Evolutionary conservation across 495 filamentous ascomycete species (phyloP).

Genomic region (Daldinia bambusicola): DNA sequence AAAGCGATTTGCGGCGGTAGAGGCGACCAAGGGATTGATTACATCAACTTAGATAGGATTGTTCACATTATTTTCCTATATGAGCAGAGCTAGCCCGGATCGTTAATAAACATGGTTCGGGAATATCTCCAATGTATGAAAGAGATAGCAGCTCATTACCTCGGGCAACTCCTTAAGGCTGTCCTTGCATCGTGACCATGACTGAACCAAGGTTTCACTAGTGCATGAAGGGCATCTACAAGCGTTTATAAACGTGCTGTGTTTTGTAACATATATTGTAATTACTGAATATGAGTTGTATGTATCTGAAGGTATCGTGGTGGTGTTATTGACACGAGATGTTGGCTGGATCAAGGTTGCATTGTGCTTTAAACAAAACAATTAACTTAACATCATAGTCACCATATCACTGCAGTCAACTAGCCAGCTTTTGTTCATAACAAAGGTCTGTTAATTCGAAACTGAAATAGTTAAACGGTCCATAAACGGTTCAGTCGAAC

Average conservation of each 20-base stretch:
- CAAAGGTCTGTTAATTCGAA: neutral
- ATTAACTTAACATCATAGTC: neutral
- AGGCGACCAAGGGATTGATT: neutral
- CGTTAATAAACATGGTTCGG: neutral
- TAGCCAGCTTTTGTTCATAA: neutral
- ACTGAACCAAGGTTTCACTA: neutral
- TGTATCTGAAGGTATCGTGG: neutral
- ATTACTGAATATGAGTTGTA: neutral
- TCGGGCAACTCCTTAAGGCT: neutral
- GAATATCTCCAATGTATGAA: neutral
- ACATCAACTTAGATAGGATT: neutral
- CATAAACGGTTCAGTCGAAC: neutral
- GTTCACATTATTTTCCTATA: too few species aligned
- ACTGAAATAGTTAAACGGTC: neutral
- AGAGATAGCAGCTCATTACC: neutral
- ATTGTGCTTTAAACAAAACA: neutral
- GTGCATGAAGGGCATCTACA: neutral
- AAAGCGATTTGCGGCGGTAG: neutral
- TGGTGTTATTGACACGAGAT: conserved; percentile 1
- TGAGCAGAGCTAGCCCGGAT: neutral
- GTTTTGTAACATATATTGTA: neutral
- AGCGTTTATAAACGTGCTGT: neutral
- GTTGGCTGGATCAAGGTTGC: neutral
- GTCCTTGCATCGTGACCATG: neutral
- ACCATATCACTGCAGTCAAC: too few species aligned